A percentile compares a stretch with the other conserved stretches of the same genome.
phyloP scores from a whole-genome alignment of 495 filamentous ascomycete genomes.

The Penicillium turbatum region DNA sequence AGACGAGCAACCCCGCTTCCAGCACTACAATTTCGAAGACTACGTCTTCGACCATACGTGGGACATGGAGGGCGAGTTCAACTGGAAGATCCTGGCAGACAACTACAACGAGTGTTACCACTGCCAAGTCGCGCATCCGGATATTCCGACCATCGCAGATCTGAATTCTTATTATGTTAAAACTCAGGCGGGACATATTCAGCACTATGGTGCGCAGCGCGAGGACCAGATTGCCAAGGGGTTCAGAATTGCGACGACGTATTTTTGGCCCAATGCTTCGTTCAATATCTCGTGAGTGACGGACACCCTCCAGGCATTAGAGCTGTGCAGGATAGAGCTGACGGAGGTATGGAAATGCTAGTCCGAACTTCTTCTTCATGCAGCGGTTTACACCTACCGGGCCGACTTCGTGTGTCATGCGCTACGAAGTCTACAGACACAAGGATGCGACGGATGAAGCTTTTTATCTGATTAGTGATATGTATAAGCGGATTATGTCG shows the following conservation, averaged over 20 bases:
- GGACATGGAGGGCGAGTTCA: constrained; percentile 43
- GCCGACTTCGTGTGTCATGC: constrained; percentile 34
- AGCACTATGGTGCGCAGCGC: constrained; percentile 39
- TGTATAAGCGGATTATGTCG: constrained; percentile 45
- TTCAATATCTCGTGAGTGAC: constrained; percentile 41
- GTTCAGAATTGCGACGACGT: constrained; percentile 36
- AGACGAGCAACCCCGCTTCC: constrained; percentile 38
- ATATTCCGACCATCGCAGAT: constrained; percentile 40
- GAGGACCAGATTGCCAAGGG: constrained; percentile 33
- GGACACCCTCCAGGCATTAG: not conserved
- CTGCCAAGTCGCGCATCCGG: constrained; percentile 45
- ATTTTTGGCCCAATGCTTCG: constrained; percentile 44
- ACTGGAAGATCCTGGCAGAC: constrained; percentile 49
- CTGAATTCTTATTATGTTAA: constrained; percentile 41
- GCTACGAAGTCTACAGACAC: constrained; percentile 48
- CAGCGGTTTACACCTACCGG: constrained; percentile 41
- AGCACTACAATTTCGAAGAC: constrained; percentile 42
- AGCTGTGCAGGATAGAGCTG: not conserved
- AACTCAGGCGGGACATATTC: constrained; percentile 34
- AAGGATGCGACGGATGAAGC: constrained; percentile 42
- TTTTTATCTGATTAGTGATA: constrained; percentile 38
- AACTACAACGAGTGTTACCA: constrained; percentile 55
- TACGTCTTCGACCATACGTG: constrained; percentile 46
- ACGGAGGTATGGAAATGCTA: constrained; percentile 16
- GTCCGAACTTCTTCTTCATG: constrained; percentile 47